Conservation (phyloP, 2,329 filamentous ascomycete species). For the Knufia petricola region DNA sequence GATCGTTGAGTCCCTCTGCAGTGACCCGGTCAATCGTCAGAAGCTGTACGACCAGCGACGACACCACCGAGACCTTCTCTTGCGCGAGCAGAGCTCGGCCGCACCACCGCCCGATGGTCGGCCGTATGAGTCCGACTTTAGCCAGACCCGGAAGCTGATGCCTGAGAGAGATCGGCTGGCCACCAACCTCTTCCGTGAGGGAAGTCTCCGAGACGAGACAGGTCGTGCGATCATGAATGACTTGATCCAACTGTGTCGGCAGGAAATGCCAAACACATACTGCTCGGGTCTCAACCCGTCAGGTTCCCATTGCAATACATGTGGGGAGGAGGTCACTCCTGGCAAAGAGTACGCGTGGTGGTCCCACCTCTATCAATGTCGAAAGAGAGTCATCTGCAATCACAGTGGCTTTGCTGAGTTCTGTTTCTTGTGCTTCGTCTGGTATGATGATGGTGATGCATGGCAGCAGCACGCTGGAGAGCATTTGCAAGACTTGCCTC, state of each 20-base stretch:
- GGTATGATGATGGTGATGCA: neutral
- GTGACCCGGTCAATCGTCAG: constrained; percentile 2
- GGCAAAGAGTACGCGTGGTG: neutral
- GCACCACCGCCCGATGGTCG: neutral
- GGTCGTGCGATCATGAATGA: constrained; percentile 8
- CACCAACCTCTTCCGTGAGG: constrained; percentile 2
- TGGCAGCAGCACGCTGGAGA: neutral
- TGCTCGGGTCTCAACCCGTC: constrained; percentile 9
- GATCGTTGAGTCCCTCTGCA: neutral
- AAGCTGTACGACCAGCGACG: constrained; percentile 8
- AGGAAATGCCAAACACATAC: neutral
- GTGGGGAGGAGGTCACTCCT: neutral
- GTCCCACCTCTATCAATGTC: constrained; percentile 3
- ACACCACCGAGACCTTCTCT: constrained; percentile 6
- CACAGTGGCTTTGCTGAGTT: constrained; percentile 2
- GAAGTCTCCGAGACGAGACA: constrained; percentile 9
- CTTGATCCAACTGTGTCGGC: constrained; percentile 5
- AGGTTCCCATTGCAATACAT: neutral
- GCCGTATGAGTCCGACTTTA: constrained; percentile 10
- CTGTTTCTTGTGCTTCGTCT: constrained; percentile 8
- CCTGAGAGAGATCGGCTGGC: constrained; percentile 8
- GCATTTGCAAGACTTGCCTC: neutral
- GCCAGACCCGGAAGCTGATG: constrained; percentile 9
- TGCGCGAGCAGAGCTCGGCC: constrained; percentile 2
- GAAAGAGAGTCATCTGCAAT: neutral